These are phyloP conservation scores for Rhododendron mucronatum DNA, from an alignment of 148 eudicot genomes.

Conservation along the genomic window DNA sequence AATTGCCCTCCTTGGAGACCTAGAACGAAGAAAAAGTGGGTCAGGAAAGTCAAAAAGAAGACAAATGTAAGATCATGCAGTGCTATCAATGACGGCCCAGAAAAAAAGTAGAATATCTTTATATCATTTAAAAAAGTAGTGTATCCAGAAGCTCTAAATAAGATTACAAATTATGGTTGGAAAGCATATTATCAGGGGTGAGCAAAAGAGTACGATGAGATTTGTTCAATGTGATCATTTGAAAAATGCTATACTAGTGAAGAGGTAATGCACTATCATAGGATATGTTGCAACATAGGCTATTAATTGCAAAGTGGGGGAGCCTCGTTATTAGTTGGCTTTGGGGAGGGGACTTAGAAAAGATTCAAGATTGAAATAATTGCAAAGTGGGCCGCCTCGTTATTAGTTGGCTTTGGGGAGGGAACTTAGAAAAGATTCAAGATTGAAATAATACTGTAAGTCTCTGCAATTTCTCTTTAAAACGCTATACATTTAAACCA, in stretches of 20 bases:
- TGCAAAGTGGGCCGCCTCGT: background rate
- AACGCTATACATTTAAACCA: background rate
- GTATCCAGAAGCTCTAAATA: background rate
- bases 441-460: background rate
- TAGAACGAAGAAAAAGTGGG: constrained; percentile 28
- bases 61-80: background rate
- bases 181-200: background rate
- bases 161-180: background rate
- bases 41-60: constrained; percentile 8
- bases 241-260: background rate
- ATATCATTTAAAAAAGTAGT: background rate
- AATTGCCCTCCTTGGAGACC: constrained; percentile 94
- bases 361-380: background rate
- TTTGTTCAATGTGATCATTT: background rate
- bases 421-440: background rate
- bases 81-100: background rate
- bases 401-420: background rate
- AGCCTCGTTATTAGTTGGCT: background rate
- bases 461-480: background rate
- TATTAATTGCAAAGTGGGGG: background rate
- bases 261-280: background rate
- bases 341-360: background rate
- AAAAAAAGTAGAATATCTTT: too few species aligned
- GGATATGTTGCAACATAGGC: background rate
- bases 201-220: background rate